Conservation (phyloP, 2,329 filamentous ascomycete species). For the Aureobasidium sp. region DNA sequence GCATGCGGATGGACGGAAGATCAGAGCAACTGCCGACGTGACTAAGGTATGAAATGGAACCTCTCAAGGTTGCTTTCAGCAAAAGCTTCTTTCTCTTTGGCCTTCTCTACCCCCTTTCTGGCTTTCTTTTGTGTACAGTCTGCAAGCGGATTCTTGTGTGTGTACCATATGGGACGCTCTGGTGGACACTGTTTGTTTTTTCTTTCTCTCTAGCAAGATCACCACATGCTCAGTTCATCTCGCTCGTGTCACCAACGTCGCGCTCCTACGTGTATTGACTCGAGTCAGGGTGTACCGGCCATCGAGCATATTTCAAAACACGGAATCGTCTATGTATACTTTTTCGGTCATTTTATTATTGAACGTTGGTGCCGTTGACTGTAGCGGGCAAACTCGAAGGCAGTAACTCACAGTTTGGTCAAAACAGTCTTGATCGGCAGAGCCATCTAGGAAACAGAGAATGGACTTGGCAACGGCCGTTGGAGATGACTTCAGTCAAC, state of each 20-base stretch:
- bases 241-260: constrained; percentile 1
- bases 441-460: constrained; percentile 13
- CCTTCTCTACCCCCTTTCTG: background rate
- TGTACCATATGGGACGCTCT: background rate
- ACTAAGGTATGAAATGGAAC: background rate
- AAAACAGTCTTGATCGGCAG: constrained; percentile 11
- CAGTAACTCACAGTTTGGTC: constrained; percentile 7
- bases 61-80: constrained; percentile 3
- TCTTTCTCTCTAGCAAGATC: background rate
- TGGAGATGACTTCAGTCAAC: constrained; percentile 14
- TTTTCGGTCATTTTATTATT: constrained; percentile 6
- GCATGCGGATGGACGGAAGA: background rate
- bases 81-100: background rate
- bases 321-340: background rate
- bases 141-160: background rate
- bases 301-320: background rate
- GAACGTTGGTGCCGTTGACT: constrained; percentile 11
- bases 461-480: constrained; percentile 14
- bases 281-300: background rate
- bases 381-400: background rate
- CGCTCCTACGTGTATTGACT: background rate
- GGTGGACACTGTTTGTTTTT: background rate
- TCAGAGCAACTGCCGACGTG: background rate
- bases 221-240: background rate
- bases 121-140: background rate